phyloP scores from a whole-genome alignment of 306 rosid species.

The Casuarina cunninghamiana region DNA sequence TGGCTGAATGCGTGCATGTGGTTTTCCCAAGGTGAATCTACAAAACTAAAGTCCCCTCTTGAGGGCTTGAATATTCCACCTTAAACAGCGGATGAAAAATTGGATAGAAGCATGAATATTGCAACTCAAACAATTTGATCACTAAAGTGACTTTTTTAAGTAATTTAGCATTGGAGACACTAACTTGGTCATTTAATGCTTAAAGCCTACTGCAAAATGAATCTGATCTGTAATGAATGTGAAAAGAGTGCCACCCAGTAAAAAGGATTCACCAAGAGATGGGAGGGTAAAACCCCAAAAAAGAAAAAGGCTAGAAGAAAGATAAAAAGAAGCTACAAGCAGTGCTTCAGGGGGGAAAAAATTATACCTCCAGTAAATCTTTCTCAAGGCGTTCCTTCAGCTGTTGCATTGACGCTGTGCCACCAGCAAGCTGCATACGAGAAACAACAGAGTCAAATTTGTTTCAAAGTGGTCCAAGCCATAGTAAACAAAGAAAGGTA shows the following conservation, averaged over 20 bases:
- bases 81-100: not conserved
- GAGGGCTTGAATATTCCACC: constrained; percentile 6
- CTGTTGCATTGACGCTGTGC: constrained; percentile 99
- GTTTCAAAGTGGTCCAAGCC: constrained; percentile 7
- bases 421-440: constrained; percentile 87
- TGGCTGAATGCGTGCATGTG: not conserved
- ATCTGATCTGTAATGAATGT: not conserved
- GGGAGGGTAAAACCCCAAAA: not conserved
- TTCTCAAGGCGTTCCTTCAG: constrained; percentile 96
- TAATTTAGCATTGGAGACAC: not conserved
- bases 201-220: not conserved
- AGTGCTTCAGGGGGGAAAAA: not conserved
- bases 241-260: not conserved
- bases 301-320: not conserved
- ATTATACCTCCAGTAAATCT: constrained; percentile 85
- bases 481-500: not conserved
- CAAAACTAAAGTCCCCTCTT: not conserved
- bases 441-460: constrained; percentile 20
- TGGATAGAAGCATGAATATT: not conserved
- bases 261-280: not conserved
- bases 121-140: not conserved
- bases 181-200: not conserved
- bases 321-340: not conserved
- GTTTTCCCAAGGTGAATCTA: not conserved
- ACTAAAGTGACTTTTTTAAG: not conserved